Evolutionary conservation across 1,284 basidiomycete genomes (phyloP), one percentile per base, ranked within the genome.

Genomic region (Ustilago lituana): DNA sequence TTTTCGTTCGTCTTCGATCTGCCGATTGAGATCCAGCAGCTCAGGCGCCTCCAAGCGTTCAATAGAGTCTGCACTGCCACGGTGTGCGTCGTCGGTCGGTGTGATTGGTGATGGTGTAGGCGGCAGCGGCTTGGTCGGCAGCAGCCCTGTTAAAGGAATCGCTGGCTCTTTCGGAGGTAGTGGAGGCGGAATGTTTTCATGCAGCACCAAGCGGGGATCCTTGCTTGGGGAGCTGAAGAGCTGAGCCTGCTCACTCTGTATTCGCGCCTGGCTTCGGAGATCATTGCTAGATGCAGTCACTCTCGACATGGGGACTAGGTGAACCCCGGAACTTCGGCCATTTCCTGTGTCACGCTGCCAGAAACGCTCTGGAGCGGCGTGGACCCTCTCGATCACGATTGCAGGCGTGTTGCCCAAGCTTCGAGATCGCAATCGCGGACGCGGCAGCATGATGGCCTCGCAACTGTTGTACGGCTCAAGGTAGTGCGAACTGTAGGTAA

Each of bases 391-490:
- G 32, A 55, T 43, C 7, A 48, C 52, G 22, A 45, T 39, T 0
- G 27, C 29, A 3, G 56, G 46, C 6, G 23, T 6, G 0, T 43
- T 24, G 3, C 24, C 39, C 26, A 68, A 1, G 40, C 65, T 68
- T 9, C 51, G 65, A 1, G 59, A 44, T 17, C 65, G 46, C 12
- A 68, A 36, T 8, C 65, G 59, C 5, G 65, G 65, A 14, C 44
- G 35, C 5, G 65, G 65, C 3, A 62, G 24, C 33, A 59, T 41
- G 35, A 62, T 50, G 10, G 48, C 51, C 38, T 68, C 59, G 55
- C 65, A 68, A 5, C 35, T 61, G 23, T 49, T 68, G 24, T 39
- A 19, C 1, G 65, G 55, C 43, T 68, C 65, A 12, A 62, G 36
- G 23, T 51, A 56, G 22, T n/a, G 41, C 11, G 54, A 38, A 5